Percentiles rank a stretch among this genome's conserved stretches.
phyloP scores from a whole-genome alignment of 352 stramenopile genomes.

The Globisporangium perplexum region DNA sequence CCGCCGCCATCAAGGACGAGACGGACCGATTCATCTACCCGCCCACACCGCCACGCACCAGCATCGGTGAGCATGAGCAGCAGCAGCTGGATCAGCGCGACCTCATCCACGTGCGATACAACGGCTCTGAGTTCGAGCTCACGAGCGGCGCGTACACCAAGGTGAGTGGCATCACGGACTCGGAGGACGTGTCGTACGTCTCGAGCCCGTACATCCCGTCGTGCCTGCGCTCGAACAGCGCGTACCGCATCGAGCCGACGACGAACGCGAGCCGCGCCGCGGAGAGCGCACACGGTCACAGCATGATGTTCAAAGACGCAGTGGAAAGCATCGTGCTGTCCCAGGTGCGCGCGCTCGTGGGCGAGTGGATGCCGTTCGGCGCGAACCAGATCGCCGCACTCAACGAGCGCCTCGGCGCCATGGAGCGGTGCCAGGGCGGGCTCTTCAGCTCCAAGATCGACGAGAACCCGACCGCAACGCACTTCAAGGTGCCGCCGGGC shows the following conservation, averaged over 20 bases:
- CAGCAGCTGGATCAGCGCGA: slow-evolving; percentile 1
- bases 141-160: slow-evolving; percentile 71
- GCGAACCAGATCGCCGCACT: slow-evolving; percentile 96
- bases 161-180: slow-evolving; percentile 93
- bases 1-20: slow-evolving; percentile 62
- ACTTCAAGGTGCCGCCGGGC: slow-evolving; percentile 86
- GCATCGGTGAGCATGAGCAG: neutral
- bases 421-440: slow-evolving; percentile 94
- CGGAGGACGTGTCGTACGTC: slow-evolving; percentile 97
- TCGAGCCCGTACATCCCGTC: slow-evolving; percentile 95
- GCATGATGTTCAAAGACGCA: slow-evolving; percentile 91
- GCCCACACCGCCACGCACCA: slow-evolving; percentile 2
- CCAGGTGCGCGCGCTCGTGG: slow-evolving; percentile 94
- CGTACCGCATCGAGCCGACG: slow-evolving; percentile 85
- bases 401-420: slow-evolving; percentile 94
- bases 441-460: slow-evolving; percentile 95
- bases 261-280: slow-evolving; percentile 91
- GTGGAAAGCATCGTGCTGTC: slow-evolving; percentile 95
- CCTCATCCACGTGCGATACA: slow-evolving; percentile 50
- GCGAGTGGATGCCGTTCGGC: slow-evolving; percentile 97
- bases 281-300: slow-evolving; percentile 83
- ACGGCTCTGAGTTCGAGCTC: slow-evolving; percentile 72
- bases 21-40: slow-evolving; percentile 44
- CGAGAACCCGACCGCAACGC: slow-evolving; percentile 71
- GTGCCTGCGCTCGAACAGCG: slow-evolving; percentile 91